These are phyloP conservation scores for Otatea glauca DNA, from an alignment of 176 grass and related monocot genomes.

Conservation along the genomic window DNA sequence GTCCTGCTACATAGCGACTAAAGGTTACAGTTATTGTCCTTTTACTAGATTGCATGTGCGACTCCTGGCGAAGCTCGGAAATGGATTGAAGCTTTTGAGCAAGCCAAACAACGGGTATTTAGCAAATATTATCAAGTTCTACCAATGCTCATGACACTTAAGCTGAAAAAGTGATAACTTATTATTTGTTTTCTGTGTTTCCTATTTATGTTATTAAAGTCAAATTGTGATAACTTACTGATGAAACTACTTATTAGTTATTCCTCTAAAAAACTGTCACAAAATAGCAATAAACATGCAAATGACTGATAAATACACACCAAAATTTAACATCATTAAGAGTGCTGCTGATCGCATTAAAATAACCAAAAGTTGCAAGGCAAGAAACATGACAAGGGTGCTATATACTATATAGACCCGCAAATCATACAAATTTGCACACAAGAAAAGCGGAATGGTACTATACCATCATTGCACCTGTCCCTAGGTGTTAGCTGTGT, in stretches of 20 bases:
- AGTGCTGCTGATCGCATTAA: background rate
- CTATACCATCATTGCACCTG: background rate
- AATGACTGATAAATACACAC: background rate
- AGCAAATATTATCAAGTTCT: conserved; percentile 21
- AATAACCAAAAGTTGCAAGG: background rate
- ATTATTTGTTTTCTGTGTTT: conserved; percentile 20
- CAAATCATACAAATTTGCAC: conserved; percentile 9
- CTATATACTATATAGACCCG: background rate
- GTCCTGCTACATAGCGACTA: conserved; percentile 21
- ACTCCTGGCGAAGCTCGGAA: conserved; percentile 64
- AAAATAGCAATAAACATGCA: conserved; percentile 9
- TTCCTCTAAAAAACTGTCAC: background rate
- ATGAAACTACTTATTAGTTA: background rate
- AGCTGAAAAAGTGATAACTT: background rate
- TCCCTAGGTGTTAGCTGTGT: conserved; percentile 7
- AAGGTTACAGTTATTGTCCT: conserved; percentile 13
- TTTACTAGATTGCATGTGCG: conserved; percentile 87
- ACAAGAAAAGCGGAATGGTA: background rate
- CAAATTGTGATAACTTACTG: background rate
- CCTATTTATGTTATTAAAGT: conserved; percentile 13
- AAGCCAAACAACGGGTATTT: conserved; percentile 85
- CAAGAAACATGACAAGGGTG: conserved; percentile 3
- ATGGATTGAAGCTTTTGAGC: conserved; percentile 92
- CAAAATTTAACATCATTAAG: conserved; percentile 2
- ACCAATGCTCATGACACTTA: conserved; percentile 16